Percentiles rank a stretch among this genome's conserved stretches.
phyloP scores from a whole-genome alignment of 2,329 filamentous ascomycete species.

The Elsinoe australis region DNA sequence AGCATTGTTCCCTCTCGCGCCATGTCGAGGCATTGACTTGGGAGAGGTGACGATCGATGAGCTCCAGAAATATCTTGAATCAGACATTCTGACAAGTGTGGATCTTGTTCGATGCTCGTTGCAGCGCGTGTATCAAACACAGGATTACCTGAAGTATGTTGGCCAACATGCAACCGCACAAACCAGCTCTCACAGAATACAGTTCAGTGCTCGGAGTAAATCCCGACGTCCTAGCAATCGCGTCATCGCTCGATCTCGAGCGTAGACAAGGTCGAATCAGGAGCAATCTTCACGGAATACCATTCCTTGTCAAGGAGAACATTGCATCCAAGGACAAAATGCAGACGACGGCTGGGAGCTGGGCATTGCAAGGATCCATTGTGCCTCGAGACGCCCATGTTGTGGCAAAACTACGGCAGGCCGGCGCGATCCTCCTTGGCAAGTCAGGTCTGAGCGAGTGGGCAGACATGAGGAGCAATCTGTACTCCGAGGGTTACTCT shows the following conservation, averaged over 20 bases:
- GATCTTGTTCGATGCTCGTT: slow-evolving; percentile 58
- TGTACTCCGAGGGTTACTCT: slow-evolving; percentile 62
- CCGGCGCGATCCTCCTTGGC: slow-evolving; percentile 62
- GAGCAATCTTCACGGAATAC: slow-evolving; percentile 66
- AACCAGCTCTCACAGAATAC: too few species aligned
- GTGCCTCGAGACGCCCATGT: slow-evolving; percentile 63
- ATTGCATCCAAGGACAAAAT: slow-evolving; percentile 61
- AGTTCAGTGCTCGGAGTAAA: slow-evolving; percentile 56
- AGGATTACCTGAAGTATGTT: slow-evolving; percentile 55
- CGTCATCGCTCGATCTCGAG: slow-evolving; percentile 53
- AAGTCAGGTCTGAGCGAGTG: slow-evolving; percentile 66
- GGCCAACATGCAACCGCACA: slow-evolving; percentile 20
- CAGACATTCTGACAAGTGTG: slow-evolving; percentile 50
- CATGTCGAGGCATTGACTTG: slow-evolving; percentile 53
- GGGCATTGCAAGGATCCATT: slow-evolving; percentile 56
- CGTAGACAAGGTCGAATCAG: slow-evolving; percentile 49
- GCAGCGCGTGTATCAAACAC: slow-evolving; percentile 52
- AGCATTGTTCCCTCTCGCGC: slow-evolving; percentile 53
- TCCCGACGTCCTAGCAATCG: slow-evolving; percentile 58
- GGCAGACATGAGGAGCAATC: slow-evolving; percentile 62
- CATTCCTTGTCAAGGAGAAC: slow-evolving; percentile 68
- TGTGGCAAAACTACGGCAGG: slow-evolving; percentile 52
- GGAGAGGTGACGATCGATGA: slow-evolving; percentile 64
- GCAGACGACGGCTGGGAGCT: slow-evolving; percentile 66
- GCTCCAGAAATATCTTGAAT: slow-evolving; percentile 52